These are phyloP conservation scores for Truncatella angustata DNA, from an alignment of 2,329 filamentous ascomycete genomes.

Conservation along the genomic window DNA sequence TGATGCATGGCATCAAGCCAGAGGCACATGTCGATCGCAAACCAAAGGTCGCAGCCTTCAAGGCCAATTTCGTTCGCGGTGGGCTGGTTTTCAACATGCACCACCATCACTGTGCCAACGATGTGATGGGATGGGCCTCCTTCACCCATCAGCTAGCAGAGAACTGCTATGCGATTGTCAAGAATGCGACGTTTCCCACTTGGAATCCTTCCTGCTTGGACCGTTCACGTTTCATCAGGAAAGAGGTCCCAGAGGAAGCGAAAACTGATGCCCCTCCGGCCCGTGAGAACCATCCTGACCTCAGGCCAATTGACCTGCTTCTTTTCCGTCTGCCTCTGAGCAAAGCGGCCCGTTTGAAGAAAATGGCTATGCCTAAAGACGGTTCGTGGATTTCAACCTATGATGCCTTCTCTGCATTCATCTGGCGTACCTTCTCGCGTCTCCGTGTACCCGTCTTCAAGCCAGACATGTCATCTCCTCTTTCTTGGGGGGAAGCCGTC, in stretches of 20 bases:
- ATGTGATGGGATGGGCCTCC: background rate
- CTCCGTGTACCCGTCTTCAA: background rate
- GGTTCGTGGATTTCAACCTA: slow-evolving; percentile 3
- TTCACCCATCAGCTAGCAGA: background rate
- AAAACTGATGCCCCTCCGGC: background rate
- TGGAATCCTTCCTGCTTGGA: background rate
- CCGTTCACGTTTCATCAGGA: background rate
- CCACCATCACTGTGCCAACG: background rate
- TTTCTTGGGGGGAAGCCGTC: background rate
- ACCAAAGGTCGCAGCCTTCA: background rate
- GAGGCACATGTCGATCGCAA: no score
- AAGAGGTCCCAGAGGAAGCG: background rate
- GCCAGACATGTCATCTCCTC: background rate
- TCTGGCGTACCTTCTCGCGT: background rate
- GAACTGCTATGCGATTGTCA: background rate
- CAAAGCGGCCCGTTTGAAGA: slow-evolving; percentile 1
- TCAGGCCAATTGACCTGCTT: background rate
- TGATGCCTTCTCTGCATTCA: slow-evolving; percentile 1
- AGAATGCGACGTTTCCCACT: background rate
- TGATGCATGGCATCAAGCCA: no score
- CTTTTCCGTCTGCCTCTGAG: background rate
- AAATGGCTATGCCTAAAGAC: background rate
- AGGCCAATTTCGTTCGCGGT: background rate
- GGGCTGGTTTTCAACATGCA: background rate
- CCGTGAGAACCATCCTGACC: background rate